Evolutionary conservation across 2,329 filamentous ascomycete species (phyloP).

Genomic region (Cladophialophora yegresii): DNA sequence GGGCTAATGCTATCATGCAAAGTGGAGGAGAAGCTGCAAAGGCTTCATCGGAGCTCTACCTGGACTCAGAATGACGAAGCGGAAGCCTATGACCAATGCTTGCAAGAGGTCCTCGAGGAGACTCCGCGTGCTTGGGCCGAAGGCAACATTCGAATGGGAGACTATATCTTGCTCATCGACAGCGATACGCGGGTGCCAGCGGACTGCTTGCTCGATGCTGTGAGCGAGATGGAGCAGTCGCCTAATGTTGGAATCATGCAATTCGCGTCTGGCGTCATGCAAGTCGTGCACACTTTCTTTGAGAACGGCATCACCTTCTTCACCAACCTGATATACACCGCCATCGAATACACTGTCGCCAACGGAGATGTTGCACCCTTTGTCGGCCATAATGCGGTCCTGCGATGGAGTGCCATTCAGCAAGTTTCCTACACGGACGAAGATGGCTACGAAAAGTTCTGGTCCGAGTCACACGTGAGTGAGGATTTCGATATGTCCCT

Average conservation of each 20-base stretch:
- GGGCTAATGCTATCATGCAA: constrained; percentile 63
- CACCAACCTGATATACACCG: constrained; percentile 74
- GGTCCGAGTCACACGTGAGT: constrained; percentile 74
- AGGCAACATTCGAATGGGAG: constrained; percentile 81
- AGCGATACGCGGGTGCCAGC: constrained; percentile 69
- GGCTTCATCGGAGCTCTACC: constrained; percentile 7
- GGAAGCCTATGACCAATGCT: constrained; percentile 40
- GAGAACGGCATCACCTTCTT: constrained; percentile 78
- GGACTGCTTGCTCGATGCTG: constrained; percentile 70
- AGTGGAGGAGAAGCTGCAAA: constrained; percentile 60
- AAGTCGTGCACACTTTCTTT: constrained; percentile 70
- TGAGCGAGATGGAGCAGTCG: constrained; percentile 73
- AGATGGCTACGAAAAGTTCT: constrained; percentile 59
- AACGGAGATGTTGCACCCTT: constrained; percentile 74
- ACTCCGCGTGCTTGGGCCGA: constrained; percentile 69
- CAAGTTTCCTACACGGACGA: constrained; percentile 56
- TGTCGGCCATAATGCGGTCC: constrained; percentile 75
- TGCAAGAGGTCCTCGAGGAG: constrained; percentile 53
- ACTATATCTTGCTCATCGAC: constrained; percentile 73
- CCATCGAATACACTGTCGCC: constrained; percentile 69
- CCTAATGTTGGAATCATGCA: constrained; percentile 72
- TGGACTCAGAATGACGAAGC: constrained; percentile 55
- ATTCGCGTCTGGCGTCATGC: constrained; percentile 74
- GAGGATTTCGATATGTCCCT: constrained; percentile 78
- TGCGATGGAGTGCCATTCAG: constrained; percentile 68